Evolutionary conservation across 2,329 filamentous ascomycete species (phyloP).

Genomic region (Diaporthe sp.): DNA sequence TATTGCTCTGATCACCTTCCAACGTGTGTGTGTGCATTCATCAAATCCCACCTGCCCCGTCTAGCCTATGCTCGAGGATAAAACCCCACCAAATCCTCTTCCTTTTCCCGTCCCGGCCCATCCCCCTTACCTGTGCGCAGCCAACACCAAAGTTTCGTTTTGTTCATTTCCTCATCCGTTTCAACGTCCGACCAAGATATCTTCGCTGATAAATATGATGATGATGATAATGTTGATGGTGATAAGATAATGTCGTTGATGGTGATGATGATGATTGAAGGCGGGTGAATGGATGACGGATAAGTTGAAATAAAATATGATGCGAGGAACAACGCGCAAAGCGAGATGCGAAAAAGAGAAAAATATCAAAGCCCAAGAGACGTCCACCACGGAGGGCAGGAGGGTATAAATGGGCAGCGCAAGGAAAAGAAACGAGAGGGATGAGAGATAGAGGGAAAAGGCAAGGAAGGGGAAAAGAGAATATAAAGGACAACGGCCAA

Average conservation of each 20-base stretch:
- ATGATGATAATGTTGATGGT: neutral
- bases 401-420: constrained; percentile 27
- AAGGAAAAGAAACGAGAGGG: neutral
- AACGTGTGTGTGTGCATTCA: constrained; percentile 7
- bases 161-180: constrained; percentile 14
- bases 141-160: neutral
- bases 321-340: neutral
- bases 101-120: neutral
- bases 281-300: neutral
- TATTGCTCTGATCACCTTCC: neutral
- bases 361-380: constrained; percentile 9
- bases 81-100: neutral
- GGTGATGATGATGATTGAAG: neutral
- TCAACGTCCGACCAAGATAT: constrained; percentile 14
- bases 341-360: neutral
- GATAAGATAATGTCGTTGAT: neutral
- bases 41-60: neutral
- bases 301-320: neutral
- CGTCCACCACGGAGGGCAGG: constrained; percentile 28
- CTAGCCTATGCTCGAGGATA: constrained; percentile 18
- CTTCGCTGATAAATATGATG: constrained; percentile 16
- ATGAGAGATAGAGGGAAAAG: neutral
- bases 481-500: neutral
- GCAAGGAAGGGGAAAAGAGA: neutral
- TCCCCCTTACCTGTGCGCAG: neutral